A percentile compares a stretch with the other conserved stretches of the same genome.
These are phyloP conservation scores for Malassezia equina DNA, from an alignment of 1,284 basidiomycete genomes.

Conservation along the genomic window DNA sequence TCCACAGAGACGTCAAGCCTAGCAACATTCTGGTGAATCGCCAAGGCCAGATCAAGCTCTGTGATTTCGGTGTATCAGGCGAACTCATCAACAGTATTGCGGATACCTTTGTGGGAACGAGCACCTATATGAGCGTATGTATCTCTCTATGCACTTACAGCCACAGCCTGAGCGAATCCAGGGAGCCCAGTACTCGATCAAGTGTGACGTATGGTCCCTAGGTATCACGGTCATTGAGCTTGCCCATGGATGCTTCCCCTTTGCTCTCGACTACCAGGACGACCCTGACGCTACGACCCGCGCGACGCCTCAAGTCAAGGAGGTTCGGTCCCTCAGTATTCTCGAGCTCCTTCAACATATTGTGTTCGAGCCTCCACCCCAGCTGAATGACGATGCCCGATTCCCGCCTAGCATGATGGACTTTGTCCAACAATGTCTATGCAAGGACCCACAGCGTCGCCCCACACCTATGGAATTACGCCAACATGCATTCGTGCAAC, in stretches of 20 bases:
- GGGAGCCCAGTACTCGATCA: constrained; percentile 91
- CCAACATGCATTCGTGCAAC: constrained; percentile 27
- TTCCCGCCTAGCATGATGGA: constrained; percentile 35
- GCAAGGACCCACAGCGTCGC: constrained; percentile 36
- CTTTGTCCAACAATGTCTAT: constrained; percentile 38
- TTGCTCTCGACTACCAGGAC: constrained; percentile 48
- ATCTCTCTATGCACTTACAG: neutral
- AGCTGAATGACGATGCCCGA: constrained; percentile 26
- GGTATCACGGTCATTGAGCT: constrained; percentile 91
- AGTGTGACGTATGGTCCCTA: constrained; percentile 93
- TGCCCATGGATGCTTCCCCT: constrained; percentile 83
- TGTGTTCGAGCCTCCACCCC: constrained; percentile 57
- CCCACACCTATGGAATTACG: constrained; percentile 42
- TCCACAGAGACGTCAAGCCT: constrained; percentile 98
- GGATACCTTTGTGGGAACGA: constrained; percentile 96
- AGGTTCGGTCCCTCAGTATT: constrained; percentile 66
- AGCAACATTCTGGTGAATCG: constrained; percentile 94
- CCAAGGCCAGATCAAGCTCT: constrained; percentile 88
- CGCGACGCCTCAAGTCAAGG: neutral
- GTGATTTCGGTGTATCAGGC: constrained; percentile 96
- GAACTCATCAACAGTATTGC: constrained; percentile 98
- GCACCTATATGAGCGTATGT: constrained; percentile 91
- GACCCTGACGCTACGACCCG: constrained; percentile 8
- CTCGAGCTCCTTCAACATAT: constrained; percentile 93
- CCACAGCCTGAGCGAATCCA: constrained; percentile 90